phyloP scores from a whole-genome alignment of 129 eudicot genomes.

The Chrysanthemum makinoi region DNA sequence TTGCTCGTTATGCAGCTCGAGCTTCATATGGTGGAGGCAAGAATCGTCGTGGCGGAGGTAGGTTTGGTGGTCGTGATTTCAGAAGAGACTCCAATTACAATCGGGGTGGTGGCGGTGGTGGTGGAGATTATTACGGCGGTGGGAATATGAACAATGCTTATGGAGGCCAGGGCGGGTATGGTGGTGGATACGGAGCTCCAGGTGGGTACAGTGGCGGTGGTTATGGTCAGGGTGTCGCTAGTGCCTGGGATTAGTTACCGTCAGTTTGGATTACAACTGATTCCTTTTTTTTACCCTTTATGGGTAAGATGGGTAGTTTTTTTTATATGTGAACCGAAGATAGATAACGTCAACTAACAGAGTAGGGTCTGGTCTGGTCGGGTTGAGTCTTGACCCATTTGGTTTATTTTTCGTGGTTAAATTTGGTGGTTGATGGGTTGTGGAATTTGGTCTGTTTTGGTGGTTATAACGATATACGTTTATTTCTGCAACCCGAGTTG shows the following conservation, averaged over 20 bases:
- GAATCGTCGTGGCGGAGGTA: slow-evolving; percentile 73
- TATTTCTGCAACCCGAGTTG: slow-evolving; percentile 30
- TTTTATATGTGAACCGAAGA: too few species aligned
- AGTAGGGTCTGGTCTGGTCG: slow-evolving; percentile 4
- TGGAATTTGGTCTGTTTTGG: slow-evolving; percentile 19
- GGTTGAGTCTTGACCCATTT: slow-evolving; percentile 19
- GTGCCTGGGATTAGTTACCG: slow-evolving; percentile 67
- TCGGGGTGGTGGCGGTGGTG: slow-evolving; percentile 56
- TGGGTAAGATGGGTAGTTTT: slow-evolving; percentile 26
- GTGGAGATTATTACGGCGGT: slow-evolving; percentile 51
- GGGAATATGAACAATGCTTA: slow-evolving; percentile 47
- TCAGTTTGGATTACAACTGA: slow-evolving; percentile 17
- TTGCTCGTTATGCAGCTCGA: slow-evolving; percentile 69
- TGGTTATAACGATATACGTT: slow-evolving; percentile 26
- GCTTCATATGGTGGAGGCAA: slow-evolving; percentile 50
- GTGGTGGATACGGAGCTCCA: slow-evolving; percentile 26
- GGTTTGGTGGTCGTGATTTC: slow-evolving; percentile 79
- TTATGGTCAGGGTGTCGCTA: slow-evolving; percentile 49
- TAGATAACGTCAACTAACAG: slow-evolving; percentile 33
- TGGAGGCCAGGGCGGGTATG: slow-evolving; percentile 31
- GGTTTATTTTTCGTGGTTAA: slow-evolving; percentile 16
- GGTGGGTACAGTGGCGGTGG: slow-evolving; percentile 34
- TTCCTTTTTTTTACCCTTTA: slow-evolving; percentile 14
- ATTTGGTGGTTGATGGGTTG: slow-evolving; percentile 37
- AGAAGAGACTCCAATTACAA: slow-evolving; percentile 53